phyloP scores from a whole-genome alignment of 805 yeast genomes.

The Candida methanosorbosa region DNA sequence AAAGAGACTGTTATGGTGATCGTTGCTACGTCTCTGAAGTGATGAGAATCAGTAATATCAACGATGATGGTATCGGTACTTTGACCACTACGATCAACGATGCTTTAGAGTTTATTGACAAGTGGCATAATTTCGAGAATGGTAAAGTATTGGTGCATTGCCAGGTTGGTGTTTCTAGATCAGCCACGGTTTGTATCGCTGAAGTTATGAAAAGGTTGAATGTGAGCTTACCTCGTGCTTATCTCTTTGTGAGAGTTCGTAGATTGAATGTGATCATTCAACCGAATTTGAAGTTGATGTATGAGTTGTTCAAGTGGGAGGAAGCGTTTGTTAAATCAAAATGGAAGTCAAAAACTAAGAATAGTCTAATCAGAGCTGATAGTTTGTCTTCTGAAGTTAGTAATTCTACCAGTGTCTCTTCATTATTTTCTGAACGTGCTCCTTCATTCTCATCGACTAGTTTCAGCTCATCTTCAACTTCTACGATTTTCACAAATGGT shows the following conservation, averaged over 20 bases:
- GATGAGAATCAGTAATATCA: slow-evolving; percentile 62
- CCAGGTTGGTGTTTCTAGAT: slow-evolving; percentile 90
- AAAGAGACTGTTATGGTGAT: slow-evolving; percentile 7
- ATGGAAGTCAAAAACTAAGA: not conserved
- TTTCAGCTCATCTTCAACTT: slow-evolving; percentile 8
- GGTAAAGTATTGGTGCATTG: slow-evolving; percentile 77
- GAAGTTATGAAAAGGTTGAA: slow-evolving; percentile 78
- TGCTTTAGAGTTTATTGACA: slow-evolving; percentile 60
- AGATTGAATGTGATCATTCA: slow-evolving; percentile 88
- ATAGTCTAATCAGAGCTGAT: not conserved
- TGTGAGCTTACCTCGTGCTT: slow-evolving; percentile 68
- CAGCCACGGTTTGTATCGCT: slow-evolving; percentile 93
- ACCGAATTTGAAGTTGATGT: slow-evolving; percentile 87
- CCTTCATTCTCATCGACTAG: slow-evolving; percentile 5
- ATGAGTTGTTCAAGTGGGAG: slow-evolving; percentile 74
- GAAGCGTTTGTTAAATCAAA: slow-evolving; percentile 23
- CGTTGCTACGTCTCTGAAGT: slow-evolving; percentile 33
- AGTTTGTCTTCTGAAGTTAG: not conserved
- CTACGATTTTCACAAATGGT: not conserved
- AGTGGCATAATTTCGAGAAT: slow-evolving; percentile 27
- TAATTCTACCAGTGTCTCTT: not conserved
- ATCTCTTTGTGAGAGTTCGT: slow-evolving; percentile 80
- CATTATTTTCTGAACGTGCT: slow-evolving; percentile 1
- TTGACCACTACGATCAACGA: slow-evolving; percentile 51
- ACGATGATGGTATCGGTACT: slow-evolving; percentile 88